These are phyloP conservation scores for Barnettozyma wickerhamii DNA, from an alignment of 805 yeast genomes.

Conservation along the genomic window DNA sequence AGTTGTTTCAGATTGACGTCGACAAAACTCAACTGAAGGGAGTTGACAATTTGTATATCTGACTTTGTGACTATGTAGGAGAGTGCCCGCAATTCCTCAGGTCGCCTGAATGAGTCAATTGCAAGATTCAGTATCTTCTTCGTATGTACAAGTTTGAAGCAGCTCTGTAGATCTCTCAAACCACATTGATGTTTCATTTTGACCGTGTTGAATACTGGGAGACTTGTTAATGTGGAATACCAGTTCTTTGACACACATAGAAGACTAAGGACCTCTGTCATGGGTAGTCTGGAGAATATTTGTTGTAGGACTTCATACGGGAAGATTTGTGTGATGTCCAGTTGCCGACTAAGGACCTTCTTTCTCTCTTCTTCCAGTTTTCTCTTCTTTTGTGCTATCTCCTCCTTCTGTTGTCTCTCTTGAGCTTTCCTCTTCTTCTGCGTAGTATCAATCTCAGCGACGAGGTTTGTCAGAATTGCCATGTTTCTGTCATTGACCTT, in stretches of 20 bases:
- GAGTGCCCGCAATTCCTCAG: slow-evolving; percentile 20
- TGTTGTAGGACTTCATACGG: slow-evolving; percentile 13
- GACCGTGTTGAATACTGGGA: slow-evolving; percentile 17
- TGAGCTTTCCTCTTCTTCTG: neutral
- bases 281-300: slow-evolving; percentile 2
- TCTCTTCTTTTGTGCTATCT: slow-evolving; percentile 1
- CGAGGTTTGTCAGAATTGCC: slow-evolving; percentile 10
- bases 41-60: slow-evolving; percentile 4
- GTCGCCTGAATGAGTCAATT: slow-evolving; percentile 14
- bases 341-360: neutral
- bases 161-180: slow-evolving; percentile 15
- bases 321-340: slow-evolving; percentile 4
- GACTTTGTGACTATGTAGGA: slow-evolving; percentile 11
- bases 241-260: slow-evolving; percentile 16
- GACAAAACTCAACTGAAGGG: slow-evolving; percentile 14
- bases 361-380: slow-evolving; percentile 3
- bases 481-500: slow-evolving; percentile 10
- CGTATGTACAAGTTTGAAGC: slow-evolving; percentile 11
- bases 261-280: slow-evolving; percentile 7
- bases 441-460: neutral
- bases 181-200: slow-evolving; percentile 10
- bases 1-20: slow-evolving; percentile 16
- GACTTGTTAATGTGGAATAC: slow-evolving; percentile 10
- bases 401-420: neutral
- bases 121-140: slow-evolving; percentile 13